A percentile compares a stretch with the other conserved stretches of the same genome.
phyloP scores from a whole-genome alignment of 2,329 filamentous ascomycete species.

The Diaporthe vaccinii region DNA sequence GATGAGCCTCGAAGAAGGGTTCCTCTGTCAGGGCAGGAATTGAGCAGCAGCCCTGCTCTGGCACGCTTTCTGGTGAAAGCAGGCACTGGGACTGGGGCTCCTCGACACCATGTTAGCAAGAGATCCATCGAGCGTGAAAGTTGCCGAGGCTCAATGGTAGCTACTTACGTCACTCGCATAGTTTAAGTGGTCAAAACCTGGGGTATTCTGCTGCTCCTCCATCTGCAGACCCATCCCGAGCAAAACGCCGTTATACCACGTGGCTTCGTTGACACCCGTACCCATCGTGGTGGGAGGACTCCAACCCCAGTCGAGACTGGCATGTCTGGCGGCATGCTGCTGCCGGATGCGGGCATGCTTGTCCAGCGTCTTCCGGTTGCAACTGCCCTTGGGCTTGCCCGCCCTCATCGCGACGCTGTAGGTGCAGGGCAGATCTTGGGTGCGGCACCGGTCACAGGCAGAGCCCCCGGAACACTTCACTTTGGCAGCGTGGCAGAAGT shows the following conservation, averaged over 20 bases:
- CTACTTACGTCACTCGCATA: constrained; percentile 17
- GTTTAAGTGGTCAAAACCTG: constrained; percentile 9
- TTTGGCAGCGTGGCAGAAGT: constrained; percentile 6
- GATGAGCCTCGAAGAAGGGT: not conserved
- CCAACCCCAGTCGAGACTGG: not conserved
- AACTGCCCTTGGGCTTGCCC: constrained; percentile 15
- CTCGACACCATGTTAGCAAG: not conserved
- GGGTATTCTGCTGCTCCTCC: constrained; percentile 11
- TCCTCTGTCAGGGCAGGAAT: not conserved
- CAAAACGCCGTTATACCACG: constrained; percentile 9
- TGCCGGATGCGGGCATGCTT: constrained; percentile 20
- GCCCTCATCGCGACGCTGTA: constrained; percentile 7
- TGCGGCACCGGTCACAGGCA: not conserved
- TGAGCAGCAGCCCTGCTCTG: not conserved
- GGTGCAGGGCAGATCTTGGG: not conserved
- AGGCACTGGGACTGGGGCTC: not conserved
- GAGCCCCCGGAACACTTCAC: constrained; percentile 14
- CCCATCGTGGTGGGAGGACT: not conserved
- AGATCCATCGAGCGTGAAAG: constrained; percentile 8
- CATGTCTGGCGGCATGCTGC: not conserved
- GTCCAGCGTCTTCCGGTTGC: constrained; percentile 8
- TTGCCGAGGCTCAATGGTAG: not conserved
- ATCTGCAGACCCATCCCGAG: constrained; percentile 25
- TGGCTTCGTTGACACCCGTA: not conserved
- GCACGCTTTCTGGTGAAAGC: not conserved